Conservation (phyloP, 2,329 filamentous ascomycete species). For the Pseudopithomyces maydicus region DNA sequence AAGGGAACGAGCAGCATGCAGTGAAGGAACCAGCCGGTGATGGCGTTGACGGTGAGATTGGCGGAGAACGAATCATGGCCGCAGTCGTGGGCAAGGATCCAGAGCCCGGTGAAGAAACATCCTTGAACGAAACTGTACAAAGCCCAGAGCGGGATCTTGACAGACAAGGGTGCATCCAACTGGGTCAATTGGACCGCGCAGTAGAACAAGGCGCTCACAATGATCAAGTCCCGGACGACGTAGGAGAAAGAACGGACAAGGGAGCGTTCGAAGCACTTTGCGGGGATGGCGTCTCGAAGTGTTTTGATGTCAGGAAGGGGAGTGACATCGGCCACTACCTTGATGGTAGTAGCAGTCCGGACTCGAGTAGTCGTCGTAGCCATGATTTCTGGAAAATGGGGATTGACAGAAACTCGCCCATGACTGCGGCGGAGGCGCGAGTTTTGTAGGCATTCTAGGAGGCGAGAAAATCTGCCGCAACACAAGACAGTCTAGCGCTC, state of each 20-base stretch:
- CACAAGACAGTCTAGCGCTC: conserved; percentile 20
- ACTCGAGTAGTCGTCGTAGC: conserved; percentile 25
- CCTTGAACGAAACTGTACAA: conserved; percentile 69
- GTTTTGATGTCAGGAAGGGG: conserved; percentile 29
- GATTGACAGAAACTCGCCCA: conserved; percentile 7
- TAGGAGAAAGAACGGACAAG: conserved; percentile 27
- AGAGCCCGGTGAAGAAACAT: conserved; percentile 69
- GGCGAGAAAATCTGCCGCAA: conserved; percentile 16
- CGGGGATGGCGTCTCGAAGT: conserved; percentile 27
- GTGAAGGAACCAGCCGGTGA: conserved; percentile 68
- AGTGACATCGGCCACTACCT: conserved; percentile 18
- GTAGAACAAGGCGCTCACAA: conserved; percentile 7
- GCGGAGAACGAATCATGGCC: conserved; percentile 72
- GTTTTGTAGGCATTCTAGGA: conserved; percentile 18
- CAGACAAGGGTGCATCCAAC: conserved; percentile 18
- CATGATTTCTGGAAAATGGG: conserved; percentile 12
- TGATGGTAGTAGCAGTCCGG: conserved; percentile 20
- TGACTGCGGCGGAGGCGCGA: conserved; percentile 8
- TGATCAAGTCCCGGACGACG: conserved; percentile 25
- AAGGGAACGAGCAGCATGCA: conserved; percentile 70
- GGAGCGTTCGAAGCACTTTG: conserved; percentile 31
- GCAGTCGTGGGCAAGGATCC: conserved; percentile 71
- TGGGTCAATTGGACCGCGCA: conserved; percentile 9
- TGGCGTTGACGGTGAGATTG: conserved; percentile 62
- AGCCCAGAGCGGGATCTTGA: conserved; percentile 51